Evolutionary conservation across 805 yeast genomes (phyloP), one percentile per base, ranked within the genome.

Genomic region (Yamadazyma nakazawae): DNA sequence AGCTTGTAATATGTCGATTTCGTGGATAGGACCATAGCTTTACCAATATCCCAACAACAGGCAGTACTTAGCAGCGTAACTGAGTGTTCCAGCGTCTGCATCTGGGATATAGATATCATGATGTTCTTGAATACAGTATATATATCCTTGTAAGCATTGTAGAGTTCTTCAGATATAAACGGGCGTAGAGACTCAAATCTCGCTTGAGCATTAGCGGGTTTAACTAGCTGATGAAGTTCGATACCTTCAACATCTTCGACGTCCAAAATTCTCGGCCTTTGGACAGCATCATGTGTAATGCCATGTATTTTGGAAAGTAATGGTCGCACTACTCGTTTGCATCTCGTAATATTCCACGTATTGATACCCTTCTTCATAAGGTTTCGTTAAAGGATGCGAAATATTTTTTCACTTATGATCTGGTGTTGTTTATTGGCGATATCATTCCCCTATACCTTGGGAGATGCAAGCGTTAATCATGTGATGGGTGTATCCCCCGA

Each of bases 301-400:
- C 58, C 50, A 49, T 68, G 74, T 36, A 69, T 58, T 47, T 67
- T 68, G 25, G 72, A 54, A 4, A 67, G 48, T 16, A 71, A 55
- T 18, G 76, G 76, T 13, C 76, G 60, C 8, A 63, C 58, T 1
- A 64, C 50, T 35, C 74, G 54, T 50, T 66, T 67, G 54, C 69
- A 67, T 40, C 62, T 58, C 19, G 38, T 30, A 8, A 43, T 34
- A 12, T 25, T 34, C 40, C 48, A 40, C 10, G 43, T 30, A 11
- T 40, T 36, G 8, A 16, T 10, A 34, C 37, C 37, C 19, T 34
- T 14, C 37, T 34, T 34, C 37, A 28, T 28, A 28, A 10, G n/a
- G n/a, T 13, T 28, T 13, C 3, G 3, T 28, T 12, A 13, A 8
- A 26, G 25, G 34, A 38, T 26, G 41, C 41, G 41, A 38, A 38